These are phyloP conservation scores for Exsudoporus floridanus DNA, from an alignment of 1,284 basidiomycete species.

Conservation along the genomic window DNA sequence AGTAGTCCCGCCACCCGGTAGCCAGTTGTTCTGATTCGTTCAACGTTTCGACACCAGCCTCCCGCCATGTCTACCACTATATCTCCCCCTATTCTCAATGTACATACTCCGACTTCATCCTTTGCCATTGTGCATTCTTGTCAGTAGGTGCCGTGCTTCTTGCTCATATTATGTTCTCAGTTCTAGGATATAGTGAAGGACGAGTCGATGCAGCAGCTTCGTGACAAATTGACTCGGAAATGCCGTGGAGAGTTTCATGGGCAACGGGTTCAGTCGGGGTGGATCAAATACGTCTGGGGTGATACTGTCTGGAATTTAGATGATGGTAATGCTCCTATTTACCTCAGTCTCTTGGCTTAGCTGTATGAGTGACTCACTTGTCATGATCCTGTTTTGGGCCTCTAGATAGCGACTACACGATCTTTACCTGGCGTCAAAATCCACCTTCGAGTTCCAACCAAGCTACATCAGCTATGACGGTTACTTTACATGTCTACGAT, in stretches of 20 bases:
- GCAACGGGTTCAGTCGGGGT: slow-evolving; percentile 64
- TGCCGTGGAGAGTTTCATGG: slow-evolving; percentile 52
- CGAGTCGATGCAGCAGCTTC: slow-evolving; percentile 60
- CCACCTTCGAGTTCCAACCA: slow-evolving; percentile 27
- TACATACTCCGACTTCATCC: slow-evolving; percentile 72
- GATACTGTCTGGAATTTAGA: slow-evolving; percentile 76
- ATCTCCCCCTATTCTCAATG: slow-evolving; percentile 52
- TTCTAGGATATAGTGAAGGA: slow-evolving; percentile 51
- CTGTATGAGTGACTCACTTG: background rate
- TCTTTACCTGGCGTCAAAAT: slow-evolving; percentile 70
- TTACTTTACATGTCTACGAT: slow-evolving; percentile 65
- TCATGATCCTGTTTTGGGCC: background rate
- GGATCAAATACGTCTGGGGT: slow-evolving; percentile 79
- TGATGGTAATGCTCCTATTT: slow-evolving; percentile 50
- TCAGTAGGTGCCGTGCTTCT: slow-evolving; percentile 38
- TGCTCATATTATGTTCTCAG: slow-evolving; percentile 4
- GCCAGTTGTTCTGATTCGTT: background rate
- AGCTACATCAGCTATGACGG: slow-evolving; percentile 29
- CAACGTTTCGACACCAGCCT: background rate
- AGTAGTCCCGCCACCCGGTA: no score
- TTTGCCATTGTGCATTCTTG: slow-evolving; percentile 72
- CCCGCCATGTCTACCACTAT: background rate
- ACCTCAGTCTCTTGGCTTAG: background rate
- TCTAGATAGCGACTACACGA: slow-evolving; percentile 75
- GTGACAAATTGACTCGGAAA: slow-evolving; percentile 69